Base-by-base conservation (phyloP, 164 flowering plant species). In the Akebia trifoliata region DNA sequence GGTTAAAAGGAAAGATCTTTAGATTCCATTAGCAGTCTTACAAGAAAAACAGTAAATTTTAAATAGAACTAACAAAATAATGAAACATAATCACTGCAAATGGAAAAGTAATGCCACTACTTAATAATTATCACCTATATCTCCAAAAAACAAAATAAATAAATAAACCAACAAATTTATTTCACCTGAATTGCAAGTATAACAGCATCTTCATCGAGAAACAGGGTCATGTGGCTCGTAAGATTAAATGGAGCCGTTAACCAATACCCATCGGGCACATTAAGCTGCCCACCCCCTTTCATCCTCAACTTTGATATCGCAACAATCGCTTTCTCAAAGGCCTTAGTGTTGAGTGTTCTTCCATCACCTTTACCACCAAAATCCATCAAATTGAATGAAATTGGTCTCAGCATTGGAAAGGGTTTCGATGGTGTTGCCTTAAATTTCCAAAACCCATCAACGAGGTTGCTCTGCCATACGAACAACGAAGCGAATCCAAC, bases 181-280 rank as follows among this genome's bases (percentile, higher is more conserved):
- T 69, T 45, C 39, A 94, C 99, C 80, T 87, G 72, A 66, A 86
- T 56, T 1, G 82, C 97, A 28, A 94, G 90, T 37, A 90, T 82
- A 49, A 80, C 95, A 59, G 97, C 93, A 63, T 70, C 86, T 56
- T 86, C 79, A 28, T 85, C 96, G 14, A 90, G 91, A 42, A 90
- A 90, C 57, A 94, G 65, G 48, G 97, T 94, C 87, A 94, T 77
- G 45, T 86, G 95, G 50, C 99, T 94, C 6, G 97, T 94, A 15
- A 94, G 81, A 72, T 94, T 94, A 70, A 94, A 94, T 5, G 99
- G 99, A 8, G 87, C 97, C 38, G 99, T 94, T 15, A 90, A 85
- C 95, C 95, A 94, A 25, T 63, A 2, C 22, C 99, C 99, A 7
- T 87, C 75, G 5, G 83, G 91, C 69, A 94, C 96, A 66, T 87